phyloP scores from a whole-genome alignment of 1,284 basidiomycete genomes.

The Termitomyces sp. region DNA sequence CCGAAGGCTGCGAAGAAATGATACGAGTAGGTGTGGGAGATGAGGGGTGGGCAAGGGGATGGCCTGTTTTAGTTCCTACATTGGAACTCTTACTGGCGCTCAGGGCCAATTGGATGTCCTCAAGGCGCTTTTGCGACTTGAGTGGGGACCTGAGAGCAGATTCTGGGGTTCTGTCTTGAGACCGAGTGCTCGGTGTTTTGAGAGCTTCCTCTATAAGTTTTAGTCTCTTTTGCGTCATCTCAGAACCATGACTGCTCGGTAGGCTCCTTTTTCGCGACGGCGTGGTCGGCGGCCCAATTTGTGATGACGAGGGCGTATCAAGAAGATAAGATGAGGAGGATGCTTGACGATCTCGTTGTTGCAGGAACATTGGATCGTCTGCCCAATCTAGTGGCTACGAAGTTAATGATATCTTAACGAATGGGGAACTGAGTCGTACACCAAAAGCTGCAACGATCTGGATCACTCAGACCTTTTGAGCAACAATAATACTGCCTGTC shows the following conservation, averaged over 20 bases:
- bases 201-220: constrained; percentile 9
- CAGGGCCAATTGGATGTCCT: constrained; percentile 3
- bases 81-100: neutral
- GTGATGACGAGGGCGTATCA: neutral
- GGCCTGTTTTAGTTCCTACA: neutral
- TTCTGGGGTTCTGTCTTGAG: neutral
- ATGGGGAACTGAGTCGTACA: constrained; percentile 15
- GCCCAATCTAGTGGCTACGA: constrained; percentile 18
- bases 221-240: constrained; percentile 7
- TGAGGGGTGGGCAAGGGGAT: neutral
- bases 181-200: neutral
- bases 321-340: neutral
- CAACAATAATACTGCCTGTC: constrained; percentile 27
- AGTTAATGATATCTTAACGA: neutral
- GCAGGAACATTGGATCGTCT: constrained; percentile 15
- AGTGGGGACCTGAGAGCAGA: neutral
- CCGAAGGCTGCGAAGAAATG: neutral
- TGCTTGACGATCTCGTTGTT: neutral
- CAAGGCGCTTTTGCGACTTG: neutral
- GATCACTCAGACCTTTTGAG: constrained; percentile 16
- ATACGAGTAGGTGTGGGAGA: constrained; percentile 1
- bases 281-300: neutral
- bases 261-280: constrained; percentile 8
- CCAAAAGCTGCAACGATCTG: constrained; percentile 22
- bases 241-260: neutral